Evolutionary conservation across 148 eudicot genomes (phyloP).

Genomic region (Mesembryanthemum crystallinum): DNA sequence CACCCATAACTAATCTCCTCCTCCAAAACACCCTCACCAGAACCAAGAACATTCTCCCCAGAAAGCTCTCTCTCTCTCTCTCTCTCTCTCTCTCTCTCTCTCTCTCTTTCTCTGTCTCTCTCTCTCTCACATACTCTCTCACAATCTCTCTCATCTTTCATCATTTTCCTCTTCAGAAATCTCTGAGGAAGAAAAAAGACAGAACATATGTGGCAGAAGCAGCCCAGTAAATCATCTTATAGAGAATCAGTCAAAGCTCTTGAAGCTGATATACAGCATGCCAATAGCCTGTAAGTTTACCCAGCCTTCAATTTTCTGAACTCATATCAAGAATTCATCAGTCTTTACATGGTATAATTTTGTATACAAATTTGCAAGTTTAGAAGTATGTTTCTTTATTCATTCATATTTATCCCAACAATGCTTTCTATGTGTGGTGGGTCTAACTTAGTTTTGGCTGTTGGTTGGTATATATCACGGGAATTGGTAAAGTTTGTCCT

Average conservation of each 20-base stretch:
- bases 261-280: slow-evolving; percentile 93
- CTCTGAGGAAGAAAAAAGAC: neutral
- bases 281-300: slow-evolving; percentile 65
- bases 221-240: slow-evolving; percentile 46
- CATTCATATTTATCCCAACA: no score
- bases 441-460: neutral
- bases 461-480: slow-evolving; percentile 6
- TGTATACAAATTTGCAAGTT: neutral
- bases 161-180: neutral
- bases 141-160: neutral
- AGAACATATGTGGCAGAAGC: slow-evolving; percentile 60
- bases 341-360: neutral
- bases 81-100: neutral
- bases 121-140: slow-evolving; percentile 1
- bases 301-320: neutral
- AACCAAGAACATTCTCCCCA: slow-evolving; percentile 23
- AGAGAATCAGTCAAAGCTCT: slow-evolving; percentile 73
- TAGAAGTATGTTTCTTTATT: neutral
- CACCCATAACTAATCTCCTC: slow-evolving; percentile 6
- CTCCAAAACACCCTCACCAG: slow-evolving; percentile 7
- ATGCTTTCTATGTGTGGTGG: neutral
- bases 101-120: slow-evolving; percentile 5
- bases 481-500: slow-evolving; percentile 2
- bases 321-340: neutral
- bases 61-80: slow-evolving; percentile 10